These are phyloP conservation scores for Oleoguttula mirabilis DNA, from an alignment of 495 filamentous ascomycete species.

Conservation along the genomic window DNA sequence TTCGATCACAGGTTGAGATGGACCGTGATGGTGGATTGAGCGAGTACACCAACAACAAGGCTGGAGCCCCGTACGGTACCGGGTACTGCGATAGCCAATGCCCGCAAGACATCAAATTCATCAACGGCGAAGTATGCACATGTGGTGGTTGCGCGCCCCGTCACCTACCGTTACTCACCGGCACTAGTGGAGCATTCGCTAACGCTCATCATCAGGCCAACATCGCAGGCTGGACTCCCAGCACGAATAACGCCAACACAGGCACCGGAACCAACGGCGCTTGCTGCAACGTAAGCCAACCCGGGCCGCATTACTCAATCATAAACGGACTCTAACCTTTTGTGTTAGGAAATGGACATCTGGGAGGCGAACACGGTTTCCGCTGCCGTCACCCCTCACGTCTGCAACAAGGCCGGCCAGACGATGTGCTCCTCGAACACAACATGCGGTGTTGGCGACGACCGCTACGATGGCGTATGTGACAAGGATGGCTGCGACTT, in stretches of 20 bases:
- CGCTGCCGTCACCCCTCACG: conserved; percentile 28
- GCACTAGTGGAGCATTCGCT: neutral
- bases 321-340: neutral
- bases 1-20: too few species aligned
- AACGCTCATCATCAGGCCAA: conserved; percentile 27
- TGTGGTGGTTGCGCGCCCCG: too few species aligned
- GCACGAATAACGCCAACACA: conserved; percentile 14
- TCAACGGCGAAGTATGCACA: conserved; percentile 43
- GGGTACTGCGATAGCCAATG: conserved; percentile 66
- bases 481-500: conserved; percentile 54
- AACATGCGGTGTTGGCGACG: conserved; percentile 33
- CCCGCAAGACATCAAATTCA: conserved; percentile 38
- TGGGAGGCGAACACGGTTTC: conserved; percentile 21
- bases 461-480: conserved; percentile 46
- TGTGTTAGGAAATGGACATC: conserved; percentile 11
- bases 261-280: conserved; percentile 12
- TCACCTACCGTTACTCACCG: too few species aligned
- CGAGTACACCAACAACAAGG: conserved; percentile 37
- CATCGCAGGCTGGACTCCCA: conserved; percentile 13
- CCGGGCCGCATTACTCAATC: too few species aligned
- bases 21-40: conserved; percentile 40
- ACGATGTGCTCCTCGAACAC: conserved; percentile 39
- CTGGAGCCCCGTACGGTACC: conserved; percentile 52
- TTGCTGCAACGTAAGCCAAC: conserved; percentile 19
- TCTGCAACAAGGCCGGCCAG: conserved; percentile 20